Evolutionary conservation across 2,329 filamentous ascomycete species (phyloP).

Genomic region (Neophaeococcomyces mojaviensis): DNA sequence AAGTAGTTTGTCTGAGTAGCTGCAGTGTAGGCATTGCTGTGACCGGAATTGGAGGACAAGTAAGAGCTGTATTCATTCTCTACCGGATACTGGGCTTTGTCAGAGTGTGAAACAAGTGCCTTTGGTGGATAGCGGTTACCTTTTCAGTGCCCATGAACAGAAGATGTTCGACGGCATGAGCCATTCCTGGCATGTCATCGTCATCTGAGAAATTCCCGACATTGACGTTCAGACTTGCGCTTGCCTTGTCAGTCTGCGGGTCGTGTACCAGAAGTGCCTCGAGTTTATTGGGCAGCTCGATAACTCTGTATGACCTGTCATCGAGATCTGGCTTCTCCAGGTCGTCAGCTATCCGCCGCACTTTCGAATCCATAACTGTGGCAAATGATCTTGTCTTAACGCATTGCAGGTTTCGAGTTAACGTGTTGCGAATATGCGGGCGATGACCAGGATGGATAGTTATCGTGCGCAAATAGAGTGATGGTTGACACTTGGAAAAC

Average conservation of each 20-base stretch:
- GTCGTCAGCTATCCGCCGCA: constrained; percentile 52
- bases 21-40: constrained; percentile 91
- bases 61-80: constrained; percentile 97
- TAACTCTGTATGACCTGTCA: constrained; percentile 78
- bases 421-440: not conserved
- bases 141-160: constrained; percentile 99
- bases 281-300: constrained; percentile 75
- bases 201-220: constrained; percentile 93
- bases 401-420: not conserved
- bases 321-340: constrained; percentile 80
- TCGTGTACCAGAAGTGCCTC: constrained; percentile 92
- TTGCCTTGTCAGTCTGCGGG: constrained; percentile 91
- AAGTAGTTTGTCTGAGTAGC: constrained; percentile 95
- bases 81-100: constrained; percentile 60
- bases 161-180: constrained; percentile 91
- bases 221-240: constrained; percentile 88
- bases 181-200: constrained; percentile 85
- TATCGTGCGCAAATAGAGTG: not conserved
- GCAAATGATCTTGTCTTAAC: constrained; percentile 12
- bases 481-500: not conserved
- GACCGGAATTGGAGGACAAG: constrained; percentile 78
- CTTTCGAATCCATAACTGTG: constrained; percentile 21
- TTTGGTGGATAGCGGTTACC: constrained; percentile 35
- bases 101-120: constrained; percentile 5
- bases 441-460: not conserved